Base-by-base conservation (phyloP, 202 grass and related monocot genomes). In the Brachypodium distachyon region DNA sequence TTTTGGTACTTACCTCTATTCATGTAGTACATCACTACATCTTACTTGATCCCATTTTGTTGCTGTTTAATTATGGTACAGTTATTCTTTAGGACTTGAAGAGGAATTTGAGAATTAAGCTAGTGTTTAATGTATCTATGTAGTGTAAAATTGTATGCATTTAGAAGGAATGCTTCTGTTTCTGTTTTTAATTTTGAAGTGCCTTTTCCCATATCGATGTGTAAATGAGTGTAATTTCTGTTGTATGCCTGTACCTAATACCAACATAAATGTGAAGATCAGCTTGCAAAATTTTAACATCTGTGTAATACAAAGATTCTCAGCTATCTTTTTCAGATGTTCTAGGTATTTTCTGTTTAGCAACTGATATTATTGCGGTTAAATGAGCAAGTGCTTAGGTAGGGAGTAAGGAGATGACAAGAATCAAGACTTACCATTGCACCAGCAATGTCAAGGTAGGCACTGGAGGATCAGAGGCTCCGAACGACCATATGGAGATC, bases 21-120 rank as follows among this genome's bases (percentile, higher is more conserved):
- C 34, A 53, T 41, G 28, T 68, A 61, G 56, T 76, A 76, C 70
- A 81, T 75, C 26, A 61, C 47, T 76, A 76, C 70, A 81, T 75
- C 26, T 29, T 70, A 10, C 25, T 61, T 69, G 42, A 41, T 59
- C 39, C 11, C 3, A 46, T 49, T 42, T 47, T 42, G 28, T 61
- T 61, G 8, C 1, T 29, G 14, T 50, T 44, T 70, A 55, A 67
- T 29, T 38, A 9, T 7, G 16, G 14, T 12, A 12, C 62, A 21
- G n/a, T 54, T 10, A 69, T 60, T 76, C 54, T 46, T 68, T 73
- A n/a, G n/a, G 19, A 19, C 41, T 52, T 80, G 27, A 42, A 52
- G 18, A 50, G n/a, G 23, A 68, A 53, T 61, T 19, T 26, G 41
- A 69, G 26, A 75, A 67, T 32, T 50, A 51, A 28, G 4, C 25